A percentile compares a stretch with the other conserved stretches of the same genome.
Conservation (phyloP, 2,329 filamentous ascomycete genomes). For the Venturia carpophila region DNA sequence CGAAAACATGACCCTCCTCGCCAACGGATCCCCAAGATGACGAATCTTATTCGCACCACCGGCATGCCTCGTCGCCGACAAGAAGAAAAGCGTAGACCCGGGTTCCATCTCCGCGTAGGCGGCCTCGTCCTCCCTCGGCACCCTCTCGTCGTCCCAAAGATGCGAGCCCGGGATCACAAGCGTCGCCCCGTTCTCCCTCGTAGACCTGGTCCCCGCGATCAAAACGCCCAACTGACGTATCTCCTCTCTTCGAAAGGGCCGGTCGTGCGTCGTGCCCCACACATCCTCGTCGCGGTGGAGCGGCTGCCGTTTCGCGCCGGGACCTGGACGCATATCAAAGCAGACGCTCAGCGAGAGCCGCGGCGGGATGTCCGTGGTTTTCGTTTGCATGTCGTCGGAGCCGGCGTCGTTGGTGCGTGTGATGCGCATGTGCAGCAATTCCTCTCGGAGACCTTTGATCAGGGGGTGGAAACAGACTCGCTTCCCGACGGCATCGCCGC, state of each 20-base stretch:
- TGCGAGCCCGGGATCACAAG: slow-evolving; percentile 28
- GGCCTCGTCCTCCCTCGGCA: background rate
- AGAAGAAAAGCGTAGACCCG: background rate
- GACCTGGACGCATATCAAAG: slow-evolving; percentile 3
- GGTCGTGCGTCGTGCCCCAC: background rate
- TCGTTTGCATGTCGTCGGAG: background rate
- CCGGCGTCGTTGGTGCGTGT: background rate
- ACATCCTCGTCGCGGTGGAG: slow-evolving; percentile 12
- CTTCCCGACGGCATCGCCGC: slow-evolving; percentile 5
- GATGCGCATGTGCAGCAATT: background rate
- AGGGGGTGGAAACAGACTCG: slow-evolving; percentile 2
- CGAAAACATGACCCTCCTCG: slow-evolving; percentile 8
- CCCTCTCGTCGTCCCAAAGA: slow-evolving; percentile 18
- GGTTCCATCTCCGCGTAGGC: slow-evolving; percentile 14
- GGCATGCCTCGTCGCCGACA: slow-evolving; percentile 1
- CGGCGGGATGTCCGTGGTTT: background rate
- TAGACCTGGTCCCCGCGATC: slow-evolving; percentile 25
- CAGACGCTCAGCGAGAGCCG: background rate
- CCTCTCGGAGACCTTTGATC: background rate
- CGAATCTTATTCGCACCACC: slow-evolving; percentile 10
- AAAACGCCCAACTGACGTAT: slow-evolving; percentile 18
- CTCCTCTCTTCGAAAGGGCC: slow-evolving; percentile 3
- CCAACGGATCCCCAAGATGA: background rate
- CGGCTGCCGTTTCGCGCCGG: slow-evolving; percentile 1
- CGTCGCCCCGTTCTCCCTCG: slow-evolving; percentile 28